A percentile compares a stretch with the other conserved stretches of the same genome.
Evolutionary conservation across 116 monocot species (phyloP).

Genomic region (Papilionanthe hybrid): DNA sequence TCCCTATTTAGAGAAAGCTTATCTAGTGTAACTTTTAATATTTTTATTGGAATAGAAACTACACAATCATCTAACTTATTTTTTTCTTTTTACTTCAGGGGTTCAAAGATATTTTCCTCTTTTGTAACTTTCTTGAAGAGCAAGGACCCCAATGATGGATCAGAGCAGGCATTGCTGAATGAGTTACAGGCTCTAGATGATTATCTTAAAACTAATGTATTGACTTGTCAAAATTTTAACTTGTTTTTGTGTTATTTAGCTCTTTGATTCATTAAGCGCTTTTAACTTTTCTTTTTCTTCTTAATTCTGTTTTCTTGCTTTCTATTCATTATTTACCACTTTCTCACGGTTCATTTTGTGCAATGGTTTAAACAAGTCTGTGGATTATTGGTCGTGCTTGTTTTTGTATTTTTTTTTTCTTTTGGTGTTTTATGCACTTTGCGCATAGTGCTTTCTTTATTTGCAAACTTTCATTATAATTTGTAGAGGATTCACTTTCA

Average conservation of each 20-base stretch:
- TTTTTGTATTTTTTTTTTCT: neutral
- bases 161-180: constrained; percentile 36
- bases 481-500: neutral
- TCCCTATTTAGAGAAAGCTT: neutral
- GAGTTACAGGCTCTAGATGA: constrained; percentile 30
- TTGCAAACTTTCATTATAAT: neutral
- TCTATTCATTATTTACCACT: neutral
- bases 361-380: neutral
- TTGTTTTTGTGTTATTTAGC: neutral
- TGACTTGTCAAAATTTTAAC: neutral
- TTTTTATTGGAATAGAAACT: constrained; percentile 1
- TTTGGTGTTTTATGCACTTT: neutral
- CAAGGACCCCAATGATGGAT: constrained; percentile 43
- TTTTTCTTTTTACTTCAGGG: constrained; percentile 14
- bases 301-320: neutral
- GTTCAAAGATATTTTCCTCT: constrained; percentile 43
- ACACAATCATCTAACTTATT: neutral
- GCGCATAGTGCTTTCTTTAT: no score
- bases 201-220: constrained; percentile 41
- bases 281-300: neutral
- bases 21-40: neutral
- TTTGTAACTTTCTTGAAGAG: constrained; percentile 46
- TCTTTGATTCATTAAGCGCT: neutral
- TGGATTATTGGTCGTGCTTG: neutral
- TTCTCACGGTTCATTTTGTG: constrained; percentile 1